Conservation (phyloP, 352 stramenopile species). For the Peronospora farinosa region DNA sequence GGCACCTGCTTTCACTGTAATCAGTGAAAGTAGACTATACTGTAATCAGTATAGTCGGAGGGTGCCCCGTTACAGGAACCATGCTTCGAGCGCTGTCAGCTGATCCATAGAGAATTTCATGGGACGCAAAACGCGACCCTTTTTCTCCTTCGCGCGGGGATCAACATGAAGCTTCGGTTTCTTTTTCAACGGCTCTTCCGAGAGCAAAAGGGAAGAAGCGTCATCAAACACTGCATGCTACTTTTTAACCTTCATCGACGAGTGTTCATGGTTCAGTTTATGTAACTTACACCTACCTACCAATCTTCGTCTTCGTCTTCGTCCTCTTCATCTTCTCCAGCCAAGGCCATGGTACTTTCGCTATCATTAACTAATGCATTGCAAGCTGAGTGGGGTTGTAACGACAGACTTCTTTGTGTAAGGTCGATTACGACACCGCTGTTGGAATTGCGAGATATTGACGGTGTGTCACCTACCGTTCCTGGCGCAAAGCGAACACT, state of each 20-base stretch:
- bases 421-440: constrained; percentile 15
- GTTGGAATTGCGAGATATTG: constrained; percentile 12
- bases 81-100: constrained; percentile 66
- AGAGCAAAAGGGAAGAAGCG: constrained; percentile 21
- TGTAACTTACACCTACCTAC: constrained; percentile 11
- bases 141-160: constrained; percentile 53
- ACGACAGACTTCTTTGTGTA: constrained; percentile 14
- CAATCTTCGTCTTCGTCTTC: constrained; percentile 34
- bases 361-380: constrained; percentile 1
- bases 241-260: constrained; percentile 15
- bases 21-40: too few species aligned
- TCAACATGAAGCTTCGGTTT: constrained; percentile 29
- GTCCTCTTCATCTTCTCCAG: constrained; percentile 22
- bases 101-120: constrained; percentile 87
- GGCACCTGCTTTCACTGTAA: too few species aligned
- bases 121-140: constrained; percentile 55
- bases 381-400: constrained; percentile 1
- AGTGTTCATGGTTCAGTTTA: constrained; percentile 9
- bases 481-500: constrained; percentile 25
- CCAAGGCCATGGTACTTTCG: constrained; percentile 11
- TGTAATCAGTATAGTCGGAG: too few species aligned
- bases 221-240: constrained; percentile 16
- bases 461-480: constrained; percentile 12
- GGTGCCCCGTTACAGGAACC: too few species aligned
- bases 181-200: constrained; percentile 25